Base-by-base conservation (phyloP, 805 yeast species). In the Citeromyces nyonsensis region DNA sequence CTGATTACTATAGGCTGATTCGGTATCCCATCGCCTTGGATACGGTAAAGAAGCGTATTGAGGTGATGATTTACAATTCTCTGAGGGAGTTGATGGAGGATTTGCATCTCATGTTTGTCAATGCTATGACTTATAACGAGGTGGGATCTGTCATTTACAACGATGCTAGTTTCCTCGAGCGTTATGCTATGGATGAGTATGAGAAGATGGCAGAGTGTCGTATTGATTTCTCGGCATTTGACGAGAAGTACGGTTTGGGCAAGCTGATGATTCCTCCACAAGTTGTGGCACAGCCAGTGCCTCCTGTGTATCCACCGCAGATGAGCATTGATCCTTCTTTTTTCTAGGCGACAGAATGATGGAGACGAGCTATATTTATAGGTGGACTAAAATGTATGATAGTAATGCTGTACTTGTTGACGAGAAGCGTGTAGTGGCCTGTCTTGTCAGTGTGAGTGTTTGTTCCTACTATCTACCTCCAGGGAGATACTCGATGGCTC, bases 1-100 rank as follows among this genome's bases (percentile, higher is more conserved):
- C 91, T 3, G 91, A 78, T 54, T 82, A 81, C 48, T 81, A 77
- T 44, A 63, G 67, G 24, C 55, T 80, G 40, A 79, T 81, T 41
- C 63, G 69, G 39, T 60, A 64, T 36, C 93, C 91, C 22, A 61
- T 79, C 36, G 85, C 88, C 2, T 63, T 81, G 38, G 82, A 76
- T 41, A 63, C 66, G 6, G 66, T 81, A 30, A 56, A 61, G 41
- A 70, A 69, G 48, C 63, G 82, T 44, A 65, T 74, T 31, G 57
- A 62, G 38, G 62, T 57, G 10, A 60, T 64, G 29, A 53, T 60
- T 1, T 76, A 74, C 41, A 61, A 55, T 24, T 50, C 56, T 22
- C 44, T 73, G 33, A 60, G 54, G 6, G 71, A 62, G 24, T 60
- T 78, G 41, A 52, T 63, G 39, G 58, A 46, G 26, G 79, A 69